Base-by-base conservation (phyloP, 2,329 filamentous ascomycete species). In the Chrysoporthe austroafricana region DNA sequence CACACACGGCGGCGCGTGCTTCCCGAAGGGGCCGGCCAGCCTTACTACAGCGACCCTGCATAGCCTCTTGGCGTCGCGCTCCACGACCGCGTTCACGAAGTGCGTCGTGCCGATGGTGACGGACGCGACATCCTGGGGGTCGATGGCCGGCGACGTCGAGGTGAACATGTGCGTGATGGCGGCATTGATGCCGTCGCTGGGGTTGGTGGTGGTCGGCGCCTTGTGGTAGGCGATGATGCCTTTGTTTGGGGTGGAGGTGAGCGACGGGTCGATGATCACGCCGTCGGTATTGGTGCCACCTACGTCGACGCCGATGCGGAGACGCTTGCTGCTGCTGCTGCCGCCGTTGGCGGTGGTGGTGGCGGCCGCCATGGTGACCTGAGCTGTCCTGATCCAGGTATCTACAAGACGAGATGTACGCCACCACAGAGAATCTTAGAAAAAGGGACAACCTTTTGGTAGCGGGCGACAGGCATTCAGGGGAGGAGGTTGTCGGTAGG, bases 1-100 rank as follows among this genome's bases (percentile, higher is more conserved):
- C 77, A 81, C 32, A 72, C 79, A 54, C 74, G 80, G 46, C 9
- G 83, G 83, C 6, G 82, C 79, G 66, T 85, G 79, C 75, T 77
- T 56, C 62, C 69, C 34, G 44, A 70, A 73, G 9, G 69, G 59
- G 26, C 73, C 71, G 46, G 73, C 76, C 9, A 79, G 73, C 16
- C 77, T 74, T 32, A 79, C 65, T 32, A 78, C 73, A 7, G 76
- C 77, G 14, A 79, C 77, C 16, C 66, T 71, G 5, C 70, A 70
- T 2, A 79, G 71, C 3, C 71, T 61, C 6, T 66, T 60, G 8
- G 72, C 67, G 54, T 73, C 72, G n/a, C 64, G 64, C 66, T 73
- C 71, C 9, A 73, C 64, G 46, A 73, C 66, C 36, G 68, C 67
- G 57, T 73, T 73, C 70, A 73, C 67, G 54, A 73, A 72, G 61